Evolutionary conservation across 192 early-diverging fungal genomes (phyloP).

Genomic region (Rhizoclosmatium sp.): DNA sequence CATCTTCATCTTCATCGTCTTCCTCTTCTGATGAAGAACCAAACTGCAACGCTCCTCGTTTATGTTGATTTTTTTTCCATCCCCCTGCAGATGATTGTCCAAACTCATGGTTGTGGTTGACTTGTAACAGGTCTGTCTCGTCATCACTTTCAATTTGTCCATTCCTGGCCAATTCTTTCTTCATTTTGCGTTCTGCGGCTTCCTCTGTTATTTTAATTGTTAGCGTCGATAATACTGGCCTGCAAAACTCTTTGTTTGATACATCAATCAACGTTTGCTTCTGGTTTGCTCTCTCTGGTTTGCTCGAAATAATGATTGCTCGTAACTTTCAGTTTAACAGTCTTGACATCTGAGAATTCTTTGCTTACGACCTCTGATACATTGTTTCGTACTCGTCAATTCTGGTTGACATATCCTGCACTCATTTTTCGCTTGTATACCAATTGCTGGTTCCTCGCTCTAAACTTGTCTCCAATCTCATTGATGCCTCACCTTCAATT

Average conservation of each 20-base stretch:
- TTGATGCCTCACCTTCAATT: slow-evolving; percentile 62
- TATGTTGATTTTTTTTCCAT: slow-evolving; percentile 26
- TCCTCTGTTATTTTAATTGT: slow-evolving; percentile 4
- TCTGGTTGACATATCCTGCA: too few species aligned
- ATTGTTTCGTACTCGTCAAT: too few species aligned
- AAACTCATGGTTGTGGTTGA: slow-evolving; percentile 36
- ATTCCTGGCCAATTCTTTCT: slow-evolving; percentile 5
- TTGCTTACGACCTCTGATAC: too few species aligned
- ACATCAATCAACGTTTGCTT: slow-evolving; percentile 9
- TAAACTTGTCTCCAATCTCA: background rate
- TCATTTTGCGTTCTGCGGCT: slow-evolving; percentile 3
- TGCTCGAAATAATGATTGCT: too few species aligned
- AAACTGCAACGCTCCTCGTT: slow-evolving; percentile 48
- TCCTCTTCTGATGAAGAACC: slow-evolving; percentile 64
- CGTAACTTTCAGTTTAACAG: too few species aligned
- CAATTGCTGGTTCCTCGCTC: background rate
- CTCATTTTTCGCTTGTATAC: too few species aligned
- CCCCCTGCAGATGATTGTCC: slow-evolving; percentile 44
- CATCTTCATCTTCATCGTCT: slow-evolving; percentile 38
- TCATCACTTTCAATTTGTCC: slow-evolving; percentile 35
- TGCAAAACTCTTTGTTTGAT: slow-evolving; percentile 15
- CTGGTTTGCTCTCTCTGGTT: too few species aligned
- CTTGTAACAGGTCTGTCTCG: slow-evolving; percentile 32
- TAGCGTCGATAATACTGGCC: slow-evolving; percentile 23
- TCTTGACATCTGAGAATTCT: too few species aligned